Evolutionary conservation across 768 basidiomycete genomes (phyloP).

Genomic region (Heimioporus sp.): DNA sequence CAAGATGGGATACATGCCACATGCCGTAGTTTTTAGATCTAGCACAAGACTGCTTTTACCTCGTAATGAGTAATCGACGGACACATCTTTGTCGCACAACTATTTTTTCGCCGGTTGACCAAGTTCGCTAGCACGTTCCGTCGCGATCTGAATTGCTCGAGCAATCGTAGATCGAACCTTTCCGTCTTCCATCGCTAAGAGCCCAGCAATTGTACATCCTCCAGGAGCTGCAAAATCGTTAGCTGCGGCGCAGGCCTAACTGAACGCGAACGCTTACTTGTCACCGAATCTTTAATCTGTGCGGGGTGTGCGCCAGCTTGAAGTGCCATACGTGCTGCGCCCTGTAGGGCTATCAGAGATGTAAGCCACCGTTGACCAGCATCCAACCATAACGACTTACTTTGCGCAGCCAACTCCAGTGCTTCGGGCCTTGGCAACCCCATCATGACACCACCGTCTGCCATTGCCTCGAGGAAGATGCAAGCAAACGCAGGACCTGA

Average conservation of each 20-base stretch:
- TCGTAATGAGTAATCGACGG: neutral
- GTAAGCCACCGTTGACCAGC: neutral
- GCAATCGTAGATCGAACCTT: conserved; percentile 92
- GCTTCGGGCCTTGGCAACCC: conserved; percentile 93
- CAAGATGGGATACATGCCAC: conserved; percentile 33
- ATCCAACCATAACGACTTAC: conserved; percentile 43
- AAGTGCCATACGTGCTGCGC: conserved; percentile 93
- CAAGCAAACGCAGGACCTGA: conserved; percentile 97
- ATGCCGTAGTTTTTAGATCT: conserved; percentile 1
- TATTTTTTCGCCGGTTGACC: conserved; percentile 67
- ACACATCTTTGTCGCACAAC: neutral
- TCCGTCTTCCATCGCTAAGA: conserved; percentile 93
- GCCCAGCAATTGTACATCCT: conserved; percentile 97
- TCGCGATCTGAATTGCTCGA: conserved; percentile 90
- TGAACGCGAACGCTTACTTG: conserved; percentile 57
- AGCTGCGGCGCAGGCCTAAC: neutral
- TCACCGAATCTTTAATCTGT: conserved; percentile 95
- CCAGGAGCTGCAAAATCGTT: conserved; percentile 72
- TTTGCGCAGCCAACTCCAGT: conserved; percentile 92
- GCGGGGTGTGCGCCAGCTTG: conserved; percentile 90
- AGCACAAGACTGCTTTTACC: neutral
- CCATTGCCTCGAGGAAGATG: conserved; percentile 97
- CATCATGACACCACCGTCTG: conserved; percentile 99
- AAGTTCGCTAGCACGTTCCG: conserved; percentile 82
- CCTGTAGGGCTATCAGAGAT: conserved; percentile 73